These are phyloP conservation scores for Adansonia madagascariensis DNA, from an alignment of 441 rosid genomes.

Conservation along the genomic window DNA sequence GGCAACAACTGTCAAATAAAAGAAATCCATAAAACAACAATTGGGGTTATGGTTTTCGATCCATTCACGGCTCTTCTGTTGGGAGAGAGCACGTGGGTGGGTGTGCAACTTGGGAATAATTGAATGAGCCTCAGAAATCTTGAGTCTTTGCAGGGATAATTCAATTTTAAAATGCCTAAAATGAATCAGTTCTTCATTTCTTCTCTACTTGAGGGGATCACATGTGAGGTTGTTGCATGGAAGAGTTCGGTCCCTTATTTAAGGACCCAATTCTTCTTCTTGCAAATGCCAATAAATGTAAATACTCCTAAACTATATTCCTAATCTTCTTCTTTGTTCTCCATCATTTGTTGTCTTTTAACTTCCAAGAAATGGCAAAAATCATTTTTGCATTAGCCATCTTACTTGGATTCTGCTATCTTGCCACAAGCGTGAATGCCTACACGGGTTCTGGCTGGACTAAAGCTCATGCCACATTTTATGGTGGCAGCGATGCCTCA, in stretches of 20 bases:
- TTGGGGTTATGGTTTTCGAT: slow-evolving; percentile 36
- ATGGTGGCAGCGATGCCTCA: slow-evolving; percentile 93
- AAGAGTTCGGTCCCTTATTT: slow-evolving; percentile 18
- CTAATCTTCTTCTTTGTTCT: neutral
- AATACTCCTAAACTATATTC: neutral
- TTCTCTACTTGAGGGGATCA: slow-evolving; percentile 10
- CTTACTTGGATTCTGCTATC: slow-evolving; percentile 42
- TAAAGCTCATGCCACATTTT: slow-evolving; percentile 88
- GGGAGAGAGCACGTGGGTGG: slow-evolving; percentile 48
- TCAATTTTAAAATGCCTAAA: slow-evolving; percentile 1
- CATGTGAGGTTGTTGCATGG: slow-evolving; percentile 24
- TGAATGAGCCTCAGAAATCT: slow-evolving; percentile 37
- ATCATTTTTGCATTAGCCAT: slow-evolving; percentile 35
- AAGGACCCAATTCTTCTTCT: slow-evolving; percentile 16
- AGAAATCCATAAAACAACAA: slow-evolving; percentile 28
- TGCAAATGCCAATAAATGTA: slow-evolving; percentile 13
- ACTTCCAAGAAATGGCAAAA: slow-evolving; percentile 45
- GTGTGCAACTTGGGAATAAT: slow-evolving; percentile 60
- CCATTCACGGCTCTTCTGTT: slow-evolving; percentile 42
- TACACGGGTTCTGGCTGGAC: slow-evolving; percentile 67
- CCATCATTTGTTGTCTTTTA: neutral
- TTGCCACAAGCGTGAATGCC: slow-evolving; percentile 37
- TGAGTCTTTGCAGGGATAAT: slow-evolving; percentile 24
- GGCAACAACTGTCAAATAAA: slow-evolving; percentile 22
- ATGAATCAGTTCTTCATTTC: neutral